Evolutionary conservation across 2,329 filamentous ascomycete species (phyloP).

Genomic region (Ascocoryne sarcoides): DNA sequence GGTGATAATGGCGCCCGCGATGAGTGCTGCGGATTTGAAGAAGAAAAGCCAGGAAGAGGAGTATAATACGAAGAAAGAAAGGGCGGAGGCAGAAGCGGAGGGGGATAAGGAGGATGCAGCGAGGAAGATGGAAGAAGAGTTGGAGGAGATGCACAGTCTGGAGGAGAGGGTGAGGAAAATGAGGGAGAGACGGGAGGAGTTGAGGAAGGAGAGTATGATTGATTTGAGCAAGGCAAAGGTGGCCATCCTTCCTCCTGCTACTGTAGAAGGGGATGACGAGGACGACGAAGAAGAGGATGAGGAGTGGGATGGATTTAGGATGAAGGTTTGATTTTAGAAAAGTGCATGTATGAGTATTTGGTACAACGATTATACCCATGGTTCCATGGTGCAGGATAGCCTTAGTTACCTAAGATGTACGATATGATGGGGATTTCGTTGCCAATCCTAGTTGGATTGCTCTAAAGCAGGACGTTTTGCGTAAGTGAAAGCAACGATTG

Average conservation of each 20-base stretch:
- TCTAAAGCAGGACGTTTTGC: too few species aligned
- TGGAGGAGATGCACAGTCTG: conserved; percentile 74
- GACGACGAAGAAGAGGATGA: conserved; percentile 11
- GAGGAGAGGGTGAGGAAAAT: conserved; percentile 61
- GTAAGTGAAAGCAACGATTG: too few species aligned
- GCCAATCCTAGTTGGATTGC: too few species aligned
- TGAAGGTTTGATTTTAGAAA: background rate
- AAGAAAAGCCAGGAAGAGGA: conserved; percentile 42
- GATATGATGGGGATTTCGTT: too few species aligned
- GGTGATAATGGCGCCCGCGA: conserved; percentile 59
- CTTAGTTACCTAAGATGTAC: too few species aligned
- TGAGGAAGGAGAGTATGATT: conserved; percentile 36
- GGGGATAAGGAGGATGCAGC: conserved; percentile 71
- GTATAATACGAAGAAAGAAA: conserved; percentile 38
- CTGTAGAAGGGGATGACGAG: background rate
- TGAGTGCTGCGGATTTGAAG: conserved; percentile 55
- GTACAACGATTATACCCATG: too few species aligned
- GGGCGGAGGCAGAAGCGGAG: conserved; percentile 46
- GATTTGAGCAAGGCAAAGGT: background rate
- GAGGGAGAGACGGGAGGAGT: conserved; percentile 61
- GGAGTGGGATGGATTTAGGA: conserved; percentile 5
- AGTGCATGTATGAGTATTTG: too few species aligned
- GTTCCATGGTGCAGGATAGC: too few species aligned
- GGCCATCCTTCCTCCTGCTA: background rate
- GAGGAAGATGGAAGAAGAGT: conserved; percentile 64